These are phyloP conservation scores for Xylaria polymorpha DNA, from an alignment of 2,329 filamentous ascomycete species.

Conservation along the genomic window DNA sequence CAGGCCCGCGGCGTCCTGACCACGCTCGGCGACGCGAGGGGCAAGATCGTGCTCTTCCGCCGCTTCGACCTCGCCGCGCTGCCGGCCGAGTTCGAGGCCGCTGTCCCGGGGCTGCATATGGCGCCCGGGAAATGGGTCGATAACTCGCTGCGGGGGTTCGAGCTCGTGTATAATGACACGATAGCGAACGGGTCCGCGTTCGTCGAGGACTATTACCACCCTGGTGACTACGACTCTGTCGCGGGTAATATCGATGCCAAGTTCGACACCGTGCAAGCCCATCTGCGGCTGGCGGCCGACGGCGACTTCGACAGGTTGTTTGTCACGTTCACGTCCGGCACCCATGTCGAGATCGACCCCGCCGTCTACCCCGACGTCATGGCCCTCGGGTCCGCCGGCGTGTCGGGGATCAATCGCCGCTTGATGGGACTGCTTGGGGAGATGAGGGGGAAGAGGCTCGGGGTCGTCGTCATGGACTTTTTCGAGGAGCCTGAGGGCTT, in stretches of 20 bases:
- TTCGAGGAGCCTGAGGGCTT: constrained; percentile 58
- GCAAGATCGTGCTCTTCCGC: constrained; percentile 55
- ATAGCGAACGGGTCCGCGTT: constrained; percentile 54
- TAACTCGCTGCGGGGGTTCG: constrained; percentile 55
- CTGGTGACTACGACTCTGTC: constrained; percentile 49
- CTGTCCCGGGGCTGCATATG: constrained; percentile 61
- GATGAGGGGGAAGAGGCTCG: constrained; percentile 58
- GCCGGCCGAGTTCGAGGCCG: constrained; percentile 48
- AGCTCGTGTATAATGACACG: constrained; percentile 55
- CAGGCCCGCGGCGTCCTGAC: constrained; percentile 29
- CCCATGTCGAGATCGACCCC: constrained; percentile 51
- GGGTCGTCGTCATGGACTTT: constrained; percentile 65
- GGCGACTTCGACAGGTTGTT: constrained; percentile 53
- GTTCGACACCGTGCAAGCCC: constrained; percentile 55
- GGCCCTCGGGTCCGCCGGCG: constrained; percentile 55
- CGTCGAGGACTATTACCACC: constrained; percentile 63
- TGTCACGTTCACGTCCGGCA: constrained; percentile 60
- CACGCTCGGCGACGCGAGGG: constrained; percentile 41
- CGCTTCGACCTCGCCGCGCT: constrained; percentile 55
- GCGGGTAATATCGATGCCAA: constrained; percentile 57
- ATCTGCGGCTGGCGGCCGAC: constrained; percentile 54
- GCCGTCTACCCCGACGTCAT: constrained; percentile 57
- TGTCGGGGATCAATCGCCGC: constrained; percentile 59
- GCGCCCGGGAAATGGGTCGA: constrained; percentile 57
- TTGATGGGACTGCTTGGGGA: constrained; percentile 53